Conservation (phyloP, 305 asterid species). For the Solanum hybrid region DNA sequence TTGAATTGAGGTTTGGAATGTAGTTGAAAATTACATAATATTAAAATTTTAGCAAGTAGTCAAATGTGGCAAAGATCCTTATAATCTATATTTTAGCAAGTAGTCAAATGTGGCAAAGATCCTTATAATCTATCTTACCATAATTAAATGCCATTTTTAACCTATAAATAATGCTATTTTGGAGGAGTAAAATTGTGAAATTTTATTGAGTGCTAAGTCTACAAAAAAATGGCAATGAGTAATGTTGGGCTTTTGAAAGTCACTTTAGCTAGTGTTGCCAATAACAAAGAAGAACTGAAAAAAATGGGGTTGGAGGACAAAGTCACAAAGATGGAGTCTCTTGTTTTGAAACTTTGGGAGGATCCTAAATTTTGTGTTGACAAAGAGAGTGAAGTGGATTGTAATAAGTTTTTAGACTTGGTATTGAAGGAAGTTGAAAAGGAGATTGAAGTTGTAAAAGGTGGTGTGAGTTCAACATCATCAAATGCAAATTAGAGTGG, state of each 20-base stretch:
- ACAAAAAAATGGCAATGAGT: neutral
- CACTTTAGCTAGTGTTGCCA: neutral
- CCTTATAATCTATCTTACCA: neutral
- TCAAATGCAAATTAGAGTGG: neutral
- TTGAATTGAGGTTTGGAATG: neutral
- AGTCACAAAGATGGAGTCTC: neutral
- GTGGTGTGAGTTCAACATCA: neutral
- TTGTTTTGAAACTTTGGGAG: neutral
- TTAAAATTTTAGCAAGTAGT: neutral
- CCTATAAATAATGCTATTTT: neutral
- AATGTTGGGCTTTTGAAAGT: neutral
- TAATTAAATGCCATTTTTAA: neutral
- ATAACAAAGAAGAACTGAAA: neutral
- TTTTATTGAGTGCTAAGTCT: neutral
- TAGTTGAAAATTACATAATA: neutral
- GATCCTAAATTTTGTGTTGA: neutral
- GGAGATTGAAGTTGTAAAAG: neutral
- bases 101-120: too few relatives aligned
- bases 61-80: too few relatives aligned
- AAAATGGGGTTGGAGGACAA: neutral
- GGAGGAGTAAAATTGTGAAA: neutral
- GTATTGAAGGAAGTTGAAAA: neutral
- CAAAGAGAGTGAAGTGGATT: neutral
- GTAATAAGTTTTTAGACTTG: neutral
- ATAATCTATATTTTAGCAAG: neutral